These are phyloP conservation scores for Candida hungchunana DNA, from an alignment of 805 yeast genomes.

Conservation along the genomic window DNA sequence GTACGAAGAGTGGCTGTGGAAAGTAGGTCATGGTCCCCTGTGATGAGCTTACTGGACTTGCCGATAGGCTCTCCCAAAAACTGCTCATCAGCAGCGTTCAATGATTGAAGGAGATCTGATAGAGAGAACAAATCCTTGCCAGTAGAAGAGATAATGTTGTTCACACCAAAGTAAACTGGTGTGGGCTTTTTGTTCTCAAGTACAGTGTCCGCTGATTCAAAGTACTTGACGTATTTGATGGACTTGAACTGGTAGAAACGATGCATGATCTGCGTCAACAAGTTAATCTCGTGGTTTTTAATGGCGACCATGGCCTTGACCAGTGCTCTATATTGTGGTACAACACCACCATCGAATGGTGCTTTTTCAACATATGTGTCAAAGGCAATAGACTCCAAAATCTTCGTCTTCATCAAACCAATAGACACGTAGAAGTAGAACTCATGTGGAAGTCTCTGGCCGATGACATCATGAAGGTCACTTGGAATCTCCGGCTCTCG, in stretches of 20 bases:
- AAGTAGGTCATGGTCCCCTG: constrained; percentile 47
- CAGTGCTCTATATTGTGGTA: constrained; percentile 54
- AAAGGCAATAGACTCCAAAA: constrained; percentile 62
- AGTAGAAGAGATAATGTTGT: constrained; percentile 31
- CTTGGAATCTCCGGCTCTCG: constrained; percentile 45
- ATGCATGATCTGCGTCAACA: constrained; percentile 67
- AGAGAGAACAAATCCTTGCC: constrained; percentile 28
- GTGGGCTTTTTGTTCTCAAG: constrained; percentile 53
- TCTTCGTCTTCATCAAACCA: constrained; percentile 63
- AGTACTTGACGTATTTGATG: constrained; percentile 54
- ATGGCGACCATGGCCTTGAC: constrained; percentile 41
- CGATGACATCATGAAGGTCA: constrained; percentile 77
- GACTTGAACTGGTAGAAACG: constrained; percentile 81
- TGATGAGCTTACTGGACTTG: constrained; percentile 29
- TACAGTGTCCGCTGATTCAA: constrained; percentile 37
- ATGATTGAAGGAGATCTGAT: constrained; percentile 24
- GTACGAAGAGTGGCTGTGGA: constrained; percentile 53
- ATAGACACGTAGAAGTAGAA: constrained; percentile 73
- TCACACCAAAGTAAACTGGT: constrained; percentile 42
- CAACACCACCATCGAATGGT: constrained; percentile 60
- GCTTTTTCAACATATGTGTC: constrained; percentile 60
- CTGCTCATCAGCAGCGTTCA: constrained; percentile 19
- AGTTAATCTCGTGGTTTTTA: constrained; percentile 58
- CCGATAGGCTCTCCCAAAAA: constrained; percentile 16
- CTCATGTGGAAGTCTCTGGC: constrained; percentile 84